Evolutionary conservation across 257 asterid species (phyloP).

Genomic region (Galeopsis tetrahit): DNA sequence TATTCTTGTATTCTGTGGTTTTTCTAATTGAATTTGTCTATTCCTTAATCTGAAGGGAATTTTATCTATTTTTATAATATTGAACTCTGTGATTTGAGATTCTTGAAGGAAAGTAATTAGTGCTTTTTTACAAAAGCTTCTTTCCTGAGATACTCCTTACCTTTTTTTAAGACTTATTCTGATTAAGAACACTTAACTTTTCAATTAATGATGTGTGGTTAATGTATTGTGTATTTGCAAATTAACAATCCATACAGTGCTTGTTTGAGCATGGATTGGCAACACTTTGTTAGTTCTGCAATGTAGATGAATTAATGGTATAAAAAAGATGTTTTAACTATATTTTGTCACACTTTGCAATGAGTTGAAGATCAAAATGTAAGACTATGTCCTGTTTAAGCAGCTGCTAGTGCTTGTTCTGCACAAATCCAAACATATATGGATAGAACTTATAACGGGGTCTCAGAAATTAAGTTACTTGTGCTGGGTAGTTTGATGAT

Average conservation of each 20-base stretch:
- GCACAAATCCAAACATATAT: neutral
- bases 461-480: too few species aligned
- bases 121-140: constrained; percentile 24
- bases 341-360: neutral
- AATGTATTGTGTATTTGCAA: neutral
- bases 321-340: neutral
- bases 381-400: neutral
- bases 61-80: neutral
- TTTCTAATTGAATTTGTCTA: neutral
- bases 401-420: constrained; percentile 9
- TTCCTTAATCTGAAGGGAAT: neutral
- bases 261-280: constrained; percentile 25
- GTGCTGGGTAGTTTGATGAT: neutral
- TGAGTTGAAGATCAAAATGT: constrained; percentile 6
- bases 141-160: constrained; percentile 6
- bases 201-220: constrained; percentile 15
- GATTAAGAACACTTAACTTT: constrained; percentile 15
- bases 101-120: constrained; percentile 15
- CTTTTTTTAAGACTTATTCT: neutral
- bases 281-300: neutral
- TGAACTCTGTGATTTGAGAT: constrained; percentile 11
- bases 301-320: neutral
- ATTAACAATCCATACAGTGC: neutral
- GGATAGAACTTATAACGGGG: neutral
- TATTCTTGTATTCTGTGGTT: neutral